Conservation (phyloP, 2,329 filamentous ascomycete species). For the Aspergillus pseudotamarii region DNA sequence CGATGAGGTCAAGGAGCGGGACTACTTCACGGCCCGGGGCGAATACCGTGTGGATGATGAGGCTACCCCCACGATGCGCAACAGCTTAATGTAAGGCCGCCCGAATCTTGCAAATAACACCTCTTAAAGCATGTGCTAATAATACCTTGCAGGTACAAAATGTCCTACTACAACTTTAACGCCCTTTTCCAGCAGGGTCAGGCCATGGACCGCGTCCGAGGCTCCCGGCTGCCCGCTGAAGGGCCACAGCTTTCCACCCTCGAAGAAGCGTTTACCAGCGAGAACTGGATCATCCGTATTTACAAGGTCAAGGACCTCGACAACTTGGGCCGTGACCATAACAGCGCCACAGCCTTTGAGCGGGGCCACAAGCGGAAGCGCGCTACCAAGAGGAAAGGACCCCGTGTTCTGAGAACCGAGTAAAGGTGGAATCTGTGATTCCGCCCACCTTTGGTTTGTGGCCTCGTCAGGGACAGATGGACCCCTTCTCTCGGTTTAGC, state of each 20-base stretch:
- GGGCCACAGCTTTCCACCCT: conserved; percentile 84
- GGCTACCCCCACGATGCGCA: conserved; percentile 95
- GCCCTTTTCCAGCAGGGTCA: conserved; percentile 88
- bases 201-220: conserved; percentile 86
- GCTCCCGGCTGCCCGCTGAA: conserved; percentile 75
- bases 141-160: conserved; percentile 80
- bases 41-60: conserved; percentile 95
- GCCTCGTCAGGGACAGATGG: conserved; percentile 7
- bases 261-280: conserved; percentile 96
- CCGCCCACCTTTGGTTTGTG: conserved; percentile 11
- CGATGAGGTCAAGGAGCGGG: conserved; percentile 96
- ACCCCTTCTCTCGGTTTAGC: conserved; percentile 10
- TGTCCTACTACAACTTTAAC: conserved; percentile 99
- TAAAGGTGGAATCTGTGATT: conserved; percentile 24
- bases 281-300: conserved; percentile 99
- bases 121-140: conserved; percentile 22
- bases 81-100: conserved; percentile 87
- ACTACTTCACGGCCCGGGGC: conserved; percentile 90
- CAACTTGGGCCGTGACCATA: conserved; percentile 89
- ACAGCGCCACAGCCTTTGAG: conserved; percentile 58
- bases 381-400: conserved; percentile 47
- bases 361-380: conserved; percentile 57
- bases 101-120: neutral
- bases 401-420: conserved; percentile 48
- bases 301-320: conserved; percentile 99